phyloP scores from a whole-genome alignment of 768 basidiomycete species.

The Hygrophorus pudorinus region DNA sequence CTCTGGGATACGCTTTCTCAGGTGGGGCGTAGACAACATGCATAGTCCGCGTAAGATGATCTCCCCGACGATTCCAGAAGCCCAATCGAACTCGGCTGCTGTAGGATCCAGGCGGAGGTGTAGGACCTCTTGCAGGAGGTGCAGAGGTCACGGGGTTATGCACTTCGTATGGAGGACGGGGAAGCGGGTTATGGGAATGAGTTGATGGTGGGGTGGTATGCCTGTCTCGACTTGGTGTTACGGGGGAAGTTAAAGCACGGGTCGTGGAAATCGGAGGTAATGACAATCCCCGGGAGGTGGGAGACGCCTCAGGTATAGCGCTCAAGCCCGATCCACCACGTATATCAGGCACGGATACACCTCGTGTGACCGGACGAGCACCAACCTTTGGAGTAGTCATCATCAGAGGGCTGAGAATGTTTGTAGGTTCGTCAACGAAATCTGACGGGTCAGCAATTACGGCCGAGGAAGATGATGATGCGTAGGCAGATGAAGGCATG shows the following conservation, averaged over 20 bases:
- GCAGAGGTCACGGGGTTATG: conserved; percentile 9
- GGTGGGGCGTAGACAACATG: conserved; percentile 61
- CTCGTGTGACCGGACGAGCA: conserved; percentile 18
- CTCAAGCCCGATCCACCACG: conserved; percentile 21
- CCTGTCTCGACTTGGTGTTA: neutral
- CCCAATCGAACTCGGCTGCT: conserved; percentile 38
- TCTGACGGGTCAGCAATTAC: conserved; percentile 17
- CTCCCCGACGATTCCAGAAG: conserved; percentile 70
- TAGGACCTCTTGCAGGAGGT: conserved; percentile 6
- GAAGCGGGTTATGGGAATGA: conserved; percentile 16
- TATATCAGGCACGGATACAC: conserved; percentile 24
- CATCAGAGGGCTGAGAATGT: conserved; percentile 37
- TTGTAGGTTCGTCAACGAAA: conserved; percentile 35
- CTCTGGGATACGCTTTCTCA: conserved; percentile 43
- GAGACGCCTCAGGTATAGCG: conserved; percentile 28
- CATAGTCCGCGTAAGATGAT: conserved; percentile 46
- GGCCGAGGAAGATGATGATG: conserved; percentile 14
- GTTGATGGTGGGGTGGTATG: conserved; percentile 12
- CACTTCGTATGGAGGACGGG: conserved; percentile 15
- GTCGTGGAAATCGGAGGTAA: no score
- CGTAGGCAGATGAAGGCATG: conserved; percentile 19
- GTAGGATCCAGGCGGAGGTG: conserved; percentile 19
- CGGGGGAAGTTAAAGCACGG: no score
- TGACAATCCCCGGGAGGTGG: neutral
- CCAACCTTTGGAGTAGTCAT: conserved; percentile 23